Evolutionary conservation across 2,329 filamentous ascomycete species (phyloP).

Genomic region (Botryosphaeria dothidea): DNA sequence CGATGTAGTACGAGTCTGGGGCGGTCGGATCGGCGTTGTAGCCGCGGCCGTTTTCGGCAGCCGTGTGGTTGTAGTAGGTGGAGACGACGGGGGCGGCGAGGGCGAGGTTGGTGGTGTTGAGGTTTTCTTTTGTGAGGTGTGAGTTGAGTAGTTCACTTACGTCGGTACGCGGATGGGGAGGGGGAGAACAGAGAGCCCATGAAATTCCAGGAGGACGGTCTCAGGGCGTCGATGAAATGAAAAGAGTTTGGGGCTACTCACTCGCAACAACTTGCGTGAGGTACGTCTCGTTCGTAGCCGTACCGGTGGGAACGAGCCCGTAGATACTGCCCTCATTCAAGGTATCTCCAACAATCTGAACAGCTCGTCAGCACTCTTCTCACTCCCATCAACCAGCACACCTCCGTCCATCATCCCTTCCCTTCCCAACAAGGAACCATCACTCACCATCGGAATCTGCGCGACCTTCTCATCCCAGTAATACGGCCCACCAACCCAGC

Average conservation of each 20-base stretch:
- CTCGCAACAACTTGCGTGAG: neutral
- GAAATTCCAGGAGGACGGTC: too few species aligned
- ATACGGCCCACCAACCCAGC: neutral
- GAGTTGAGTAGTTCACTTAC: too few species aligned
- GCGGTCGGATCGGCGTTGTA: slow-evolving; percentile 7
- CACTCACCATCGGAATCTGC: slow-evolving; percentile 10
- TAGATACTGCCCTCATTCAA: slow-evolving; percentile 13
- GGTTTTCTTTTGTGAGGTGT: neutral
- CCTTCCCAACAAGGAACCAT: neutral
- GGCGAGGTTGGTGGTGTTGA: neutral
- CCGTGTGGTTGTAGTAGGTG: slow-evolving; percentile 4
- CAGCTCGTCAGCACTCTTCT: neutral
- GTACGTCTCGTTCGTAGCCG: neutral
- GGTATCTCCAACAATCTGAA: neutral
- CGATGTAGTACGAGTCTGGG: slow-evolving; percentile 9
- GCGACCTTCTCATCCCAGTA: neutral
- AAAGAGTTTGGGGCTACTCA: too few species aligned
- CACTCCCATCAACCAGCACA: neutral
- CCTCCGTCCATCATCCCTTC: neutral
- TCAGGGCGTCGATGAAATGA: too few species aligned
- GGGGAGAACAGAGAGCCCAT: too few species aligned
- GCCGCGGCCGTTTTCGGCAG: slow-evolving; percentile 9
- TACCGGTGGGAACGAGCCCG: neutral
- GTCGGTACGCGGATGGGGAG: too few species aligned
- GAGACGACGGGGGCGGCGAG: neutral